These are phyloP conservation scores for Pezicula carpinea DNA, from an alignment of 2,329 filamentous ascomycete species.

Conservation along the genomic window DNA sequence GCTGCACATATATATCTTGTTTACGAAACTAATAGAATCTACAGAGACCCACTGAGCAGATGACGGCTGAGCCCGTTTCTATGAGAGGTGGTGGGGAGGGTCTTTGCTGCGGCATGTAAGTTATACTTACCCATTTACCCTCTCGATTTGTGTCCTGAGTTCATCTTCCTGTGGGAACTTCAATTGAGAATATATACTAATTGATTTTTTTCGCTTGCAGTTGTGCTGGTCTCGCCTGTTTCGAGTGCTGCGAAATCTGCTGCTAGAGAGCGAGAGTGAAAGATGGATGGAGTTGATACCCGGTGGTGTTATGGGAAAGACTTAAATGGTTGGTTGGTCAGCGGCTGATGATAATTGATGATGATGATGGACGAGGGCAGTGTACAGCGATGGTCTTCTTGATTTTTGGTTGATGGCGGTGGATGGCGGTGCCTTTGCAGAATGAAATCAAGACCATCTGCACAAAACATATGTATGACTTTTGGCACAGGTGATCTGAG, in stretches of 20 bases:
- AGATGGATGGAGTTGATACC: too few species aligned
- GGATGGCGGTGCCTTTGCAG: too few species aligned
- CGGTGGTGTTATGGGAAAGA: too few species aligned
- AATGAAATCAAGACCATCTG: too few species aligned
- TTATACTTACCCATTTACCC: not conserved
- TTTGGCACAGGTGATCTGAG: too few species aligned
- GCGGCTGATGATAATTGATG: too few species aligned
- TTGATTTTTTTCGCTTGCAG: slow-evolving; percentile 11
- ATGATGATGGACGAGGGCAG: too few species aligned
- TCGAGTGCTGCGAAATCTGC: slow-evolving; percentile 27
- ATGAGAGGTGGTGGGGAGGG: slow-evolving; percentile 21
- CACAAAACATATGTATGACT: too few species aligned
- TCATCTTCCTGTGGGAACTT: not conserved
- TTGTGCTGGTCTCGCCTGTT: slow-evolving; percentile 25
- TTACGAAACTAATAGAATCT: not conserved
- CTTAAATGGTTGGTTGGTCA: too few species aligned
- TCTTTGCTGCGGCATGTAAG: slow-evolving; percentile 26
- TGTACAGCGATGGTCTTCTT: too few species aligned
- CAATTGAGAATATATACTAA: not conserved
- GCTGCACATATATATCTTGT: too few species aligned
- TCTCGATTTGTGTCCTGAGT: not conserved
- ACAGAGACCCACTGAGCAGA: slow-evolving; percentile 21
- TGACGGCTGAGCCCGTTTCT: slow-evolving; percentile 23
- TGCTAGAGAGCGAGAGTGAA: slow-evolving; percentile 14
- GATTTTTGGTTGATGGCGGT: too few species aligned